Base-by-base conservation (phyloP, 2,329 filamentous ascomycete species). In the Apiospora koreana region DNA sequence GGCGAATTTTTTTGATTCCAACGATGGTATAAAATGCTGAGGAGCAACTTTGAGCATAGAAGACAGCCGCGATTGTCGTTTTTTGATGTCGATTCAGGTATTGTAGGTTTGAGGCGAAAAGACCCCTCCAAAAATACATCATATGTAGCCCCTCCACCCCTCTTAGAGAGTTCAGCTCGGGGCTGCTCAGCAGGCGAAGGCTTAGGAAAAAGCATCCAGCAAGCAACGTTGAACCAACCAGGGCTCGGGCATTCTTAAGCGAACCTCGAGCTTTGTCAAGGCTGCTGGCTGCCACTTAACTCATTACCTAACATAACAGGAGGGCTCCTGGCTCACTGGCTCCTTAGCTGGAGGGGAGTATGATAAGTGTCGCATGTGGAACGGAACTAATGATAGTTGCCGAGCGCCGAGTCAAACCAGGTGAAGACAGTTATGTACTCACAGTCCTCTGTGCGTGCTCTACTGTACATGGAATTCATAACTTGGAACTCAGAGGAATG, bases 191-290 rank as follows among this genome's bases (percentile, higher is more conserved):
- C 7, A 31, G 28, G 50, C 25, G 16, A 35, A 58, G 41, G 14
- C 14, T 8, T 25, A 21, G 9, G 18, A 31, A 21, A 31, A 54
- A 54, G 25, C 31, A 45, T n/a, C n/a, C n/a, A n/a, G n/a, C n/a
- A n/a, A n/a, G 41, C 16, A 23, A 38, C 23, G 41, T 28, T 18
- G 35, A 42, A 46, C 68, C 58, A 68, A 58, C 21, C 16, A 42
- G 70, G 62, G 69, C 69, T 72, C 71, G 68, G 73, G 71, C 71
- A 73, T 73, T 71, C 72, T 74, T 73, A 72, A 72, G 72, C 70
- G 73, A 70, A 69, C 72, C 70, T 68, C 73, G 68, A 74, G 28
- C 65, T 21, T n/a, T 3, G 38, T 50, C 31, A 58, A 65, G 45
- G 31, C 46, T 23, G 54, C 31, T 31, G 45, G 31, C 46, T 23